Percentiles rank a stretch among this genome's conserved stretches.
phyloP scores from a whole-genome alignment of 2,329 filamentous ascomycete genomes.

The Myriosclerotinia duriaeana region DNA sequence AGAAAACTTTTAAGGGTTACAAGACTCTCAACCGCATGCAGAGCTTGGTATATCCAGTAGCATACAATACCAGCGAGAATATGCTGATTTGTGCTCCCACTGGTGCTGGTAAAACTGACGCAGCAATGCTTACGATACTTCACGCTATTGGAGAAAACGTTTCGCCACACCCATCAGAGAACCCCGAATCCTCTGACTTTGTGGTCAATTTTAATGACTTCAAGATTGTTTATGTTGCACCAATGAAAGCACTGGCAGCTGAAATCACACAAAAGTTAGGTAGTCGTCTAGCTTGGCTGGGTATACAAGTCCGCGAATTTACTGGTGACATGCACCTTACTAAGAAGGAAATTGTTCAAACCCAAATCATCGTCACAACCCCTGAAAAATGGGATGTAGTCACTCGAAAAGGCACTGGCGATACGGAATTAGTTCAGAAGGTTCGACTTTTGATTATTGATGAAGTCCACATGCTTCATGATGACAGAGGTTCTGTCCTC shows the following conservation, averaged over 20 bases:
- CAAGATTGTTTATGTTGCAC: slow-evolving; percentile 98
- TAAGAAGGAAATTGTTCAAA: slow-evolving; percentile 91
- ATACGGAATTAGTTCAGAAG: slow-evolving; percentile 96
- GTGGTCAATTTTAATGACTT: slow-evolving; percentile 82
- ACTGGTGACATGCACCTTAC: slow-evolving; percentile 99
- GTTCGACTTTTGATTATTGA: slow-evolving; percentile 95
- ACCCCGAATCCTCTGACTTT: slow-evolving; percentile 73
- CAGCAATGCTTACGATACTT: slow-evolving; percentile 92
- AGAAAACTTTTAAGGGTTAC: slow-evolving; percentile 91
- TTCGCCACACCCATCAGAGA: slow-evolving; percentile 73
- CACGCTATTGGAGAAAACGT: slow-evolving; percentile 87
- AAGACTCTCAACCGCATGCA: slow-evolving; percentile 96
- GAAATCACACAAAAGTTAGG: slow-evolving; percentile 95
- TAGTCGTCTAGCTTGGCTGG: slow-evolving; percentile 89
- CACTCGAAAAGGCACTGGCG: slow-evolving; percentile 92
- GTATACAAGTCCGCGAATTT: slow-evolving; percentile 86
- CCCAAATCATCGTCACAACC: slow-evolving; percentile 97
- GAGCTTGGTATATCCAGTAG: slow-evolving; percentile 91
- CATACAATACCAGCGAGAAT: slow-evolving; percentile 94
- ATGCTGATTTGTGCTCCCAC: slow-evolving; percentile 98
- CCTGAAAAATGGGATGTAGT: slow-evolving; percentile 99
- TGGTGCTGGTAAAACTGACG: slow-evolving; percentile 97
- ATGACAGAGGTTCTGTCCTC: slow-evolving; percentile 92
- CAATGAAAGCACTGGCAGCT: slow-evolving; percentile 97
- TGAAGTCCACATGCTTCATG: slow-evolving; percentile 98